phyloP scores from a whole-genome alignment of 495 filamentous ascomycete genomes.

The Parmelia sp. region DNA sequence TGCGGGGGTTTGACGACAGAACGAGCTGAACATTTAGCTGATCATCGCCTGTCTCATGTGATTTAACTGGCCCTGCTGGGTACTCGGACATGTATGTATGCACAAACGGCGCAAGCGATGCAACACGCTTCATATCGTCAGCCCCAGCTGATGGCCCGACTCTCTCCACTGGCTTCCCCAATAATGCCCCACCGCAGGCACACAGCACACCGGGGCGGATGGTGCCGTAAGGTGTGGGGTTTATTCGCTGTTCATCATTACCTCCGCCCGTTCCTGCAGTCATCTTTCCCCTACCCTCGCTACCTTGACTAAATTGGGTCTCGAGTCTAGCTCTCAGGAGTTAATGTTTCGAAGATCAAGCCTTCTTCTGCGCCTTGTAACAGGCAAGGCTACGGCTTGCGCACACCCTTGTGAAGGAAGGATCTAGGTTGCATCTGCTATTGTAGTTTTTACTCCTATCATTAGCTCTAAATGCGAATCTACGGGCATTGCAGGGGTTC shows the following conservation, averaged over 20 bases:
- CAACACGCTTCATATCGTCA: background rate
- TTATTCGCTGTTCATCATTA: background rate
- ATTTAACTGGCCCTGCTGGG: background rate
- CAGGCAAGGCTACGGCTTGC: background rate
- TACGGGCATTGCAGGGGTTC: background rate
- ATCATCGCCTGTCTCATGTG: background rate
- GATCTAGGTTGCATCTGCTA: conserved; percentile 6
- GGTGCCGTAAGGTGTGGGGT: conserved; percentile 9
- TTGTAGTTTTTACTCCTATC: conserved; percentile 1
- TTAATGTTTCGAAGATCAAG: conserved; percentile 9
- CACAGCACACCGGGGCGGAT: conserved; percentile 5
- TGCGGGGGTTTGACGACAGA: background rate
- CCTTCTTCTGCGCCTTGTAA: conserved; percentile 7
- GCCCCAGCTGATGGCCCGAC: background rate
- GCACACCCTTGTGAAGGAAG: background rate
- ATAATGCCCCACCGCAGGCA: conserved; percentile 14
- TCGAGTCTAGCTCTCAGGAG: conserved; percentile 15
- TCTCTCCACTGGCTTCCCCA: background rate
- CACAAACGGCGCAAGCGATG: conserved; percentile 2
- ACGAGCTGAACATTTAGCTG: background rate
- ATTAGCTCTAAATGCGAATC: background rate
- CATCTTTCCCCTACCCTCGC: conserved; percentile 2
- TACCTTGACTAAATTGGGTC: background rate
- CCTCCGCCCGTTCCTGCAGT: conserved; percentile 16
- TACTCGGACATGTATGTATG: background rate